Evolutionary conservation across 2,329 filamentous ascomycete species (phyloP).

Genomic region (Phymatotrichopsis omnivora): DNA sequence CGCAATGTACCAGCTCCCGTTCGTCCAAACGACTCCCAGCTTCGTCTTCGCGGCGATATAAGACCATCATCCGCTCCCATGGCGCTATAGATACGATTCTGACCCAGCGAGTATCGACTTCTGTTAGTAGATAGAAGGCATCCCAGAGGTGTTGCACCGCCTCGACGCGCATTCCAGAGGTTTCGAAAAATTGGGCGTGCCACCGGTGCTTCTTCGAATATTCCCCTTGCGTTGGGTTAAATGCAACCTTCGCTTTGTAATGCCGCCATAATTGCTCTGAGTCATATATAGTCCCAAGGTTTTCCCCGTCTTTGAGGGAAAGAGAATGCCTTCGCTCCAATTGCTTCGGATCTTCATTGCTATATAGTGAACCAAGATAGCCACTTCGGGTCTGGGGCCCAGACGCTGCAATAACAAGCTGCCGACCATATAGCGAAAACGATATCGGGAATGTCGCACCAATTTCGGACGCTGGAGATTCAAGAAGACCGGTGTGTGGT

Average conservation of each 20-base stretch:
- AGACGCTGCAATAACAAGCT: conserved; percentile 16
- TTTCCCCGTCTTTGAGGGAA: conserved; percentile 20
- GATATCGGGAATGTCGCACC: conserved; percentile 19
- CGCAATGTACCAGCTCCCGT: conserved; percentile 9
- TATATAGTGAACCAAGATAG: conserved; percentile 22
- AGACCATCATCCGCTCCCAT: conserved; percentile 13
- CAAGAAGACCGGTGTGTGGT: conserved; percentile 21
- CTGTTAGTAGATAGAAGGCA: conserved; percentile 23
- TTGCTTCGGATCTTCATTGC: conserved; percentile 22
- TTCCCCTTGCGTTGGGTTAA: background rate
- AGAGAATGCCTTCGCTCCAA: conserved; percentile 10
- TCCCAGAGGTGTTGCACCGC: conserved; percentile 23
- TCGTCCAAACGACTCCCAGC: background rate
- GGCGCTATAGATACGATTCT: conserved; percentile 22
- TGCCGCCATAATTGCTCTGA: conserved; percentile 18
- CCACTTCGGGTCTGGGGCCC: conserved; percentile 12
- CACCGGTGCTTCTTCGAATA: conserved; percentile 16
- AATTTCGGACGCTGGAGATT: conserved; percentile 12
- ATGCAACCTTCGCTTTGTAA: conserved; percentile 12
- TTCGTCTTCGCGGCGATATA: conserved; percentile 13
- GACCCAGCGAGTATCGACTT: conserved; percentile 13
- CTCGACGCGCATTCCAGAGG: conserved; percentile 13
- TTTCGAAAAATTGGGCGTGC: conserved; percentile 17
- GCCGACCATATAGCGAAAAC: conserved; percentile 20
- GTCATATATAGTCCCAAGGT: conserved; percentile 7